Evolutionary conservation across 73 alveolate species (phyloP).

Genomic region (Strombidium stylifer): DNA sequence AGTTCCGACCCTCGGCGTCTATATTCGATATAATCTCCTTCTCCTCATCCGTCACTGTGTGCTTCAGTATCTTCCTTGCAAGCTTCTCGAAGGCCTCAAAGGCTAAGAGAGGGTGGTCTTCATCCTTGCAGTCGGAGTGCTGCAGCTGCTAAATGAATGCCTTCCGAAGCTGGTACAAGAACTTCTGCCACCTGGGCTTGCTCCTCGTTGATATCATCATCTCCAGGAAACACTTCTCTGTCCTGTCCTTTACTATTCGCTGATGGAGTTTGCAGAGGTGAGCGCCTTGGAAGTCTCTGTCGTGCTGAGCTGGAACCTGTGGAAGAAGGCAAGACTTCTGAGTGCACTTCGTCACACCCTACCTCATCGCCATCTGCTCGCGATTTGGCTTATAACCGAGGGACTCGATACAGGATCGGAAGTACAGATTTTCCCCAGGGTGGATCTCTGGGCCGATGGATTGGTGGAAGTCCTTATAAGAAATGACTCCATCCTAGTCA

Average conservation of each 20-base stretch:
- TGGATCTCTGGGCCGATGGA: slow-evolving; percentile 30
- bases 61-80: neutral
- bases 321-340: slow-evolving; percentile 27
- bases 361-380: slow-evolving; percentile 21
- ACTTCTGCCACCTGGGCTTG: neutral
- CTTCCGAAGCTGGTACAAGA: neutral
- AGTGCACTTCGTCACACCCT: slow-evolving; percentile 20
- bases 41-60: neutral
- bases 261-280: too few relatives aligned
- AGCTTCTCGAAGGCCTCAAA: neutral
- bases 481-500: slow-evolving; percentile 33
- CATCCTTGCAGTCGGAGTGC: neutral
- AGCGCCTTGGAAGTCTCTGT: too few relatives aligned
- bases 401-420: slow-evolving; percentile 37
- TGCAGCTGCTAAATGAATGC: neutral
- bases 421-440: slow-evolving; percentile 34
- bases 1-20: neutral
- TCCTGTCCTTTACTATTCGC: too few relatives aligned
- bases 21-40: neutral
- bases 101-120: slow-evolving; percentile 1
- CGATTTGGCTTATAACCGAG: neutral
- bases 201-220: slow-evolving; percentile 14
- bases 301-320: too few relatives aligned
- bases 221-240: too few relatives aligned
- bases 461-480: slow-evolving; percentile 21